These are phyloP conservation scores for Camelina neglecta DNA, from an alignment of 345 rosid species.

Conservation along the genomic window DNA sequence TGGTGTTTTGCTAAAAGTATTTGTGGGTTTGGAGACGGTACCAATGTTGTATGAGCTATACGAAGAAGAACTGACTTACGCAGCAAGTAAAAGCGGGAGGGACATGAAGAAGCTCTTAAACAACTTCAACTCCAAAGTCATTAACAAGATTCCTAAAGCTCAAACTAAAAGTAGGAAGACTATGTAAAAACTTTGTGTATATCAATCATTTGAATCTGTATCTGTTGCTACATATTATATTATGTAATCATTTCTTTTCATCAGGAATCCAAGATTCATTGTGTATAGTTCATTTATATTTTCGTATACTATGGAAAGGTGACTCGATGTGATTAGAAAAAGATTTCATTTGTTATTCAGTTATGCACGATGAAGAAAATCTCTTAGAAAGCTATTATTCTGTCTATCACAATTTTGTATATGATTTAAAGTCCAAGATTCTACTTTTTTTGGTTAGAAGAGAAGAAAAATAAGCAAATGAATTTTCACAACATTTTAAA, in stretches of 20 bases:
- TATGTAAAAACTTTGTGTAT: slow-evolving; percentile 33
- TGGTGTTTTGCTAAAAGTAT: slow-evolving; percentile 42
- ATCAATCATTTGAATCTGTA: slow-evolving; percentile 14
- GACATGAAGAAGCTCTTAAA: slow-evolving; percentile 42
- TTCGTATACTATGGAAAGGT: background rate
- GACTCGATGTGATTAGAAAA: background rate
- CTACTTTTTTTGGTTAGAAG: background rate
- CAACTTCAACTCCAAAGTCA: slow-evolving; percentile 50
- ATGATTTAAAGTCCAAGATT: background rate
- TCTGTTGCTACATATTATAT: background rate
- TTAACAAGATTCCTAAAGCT: slow-evolving; percentile 59
- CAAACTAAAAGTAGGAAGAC: slow-evolving; percentile 39
- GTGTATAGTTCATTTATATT: background rate
- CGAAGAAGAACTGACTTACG: slow-evolving; percentile 48
- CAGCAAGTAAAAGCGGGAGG: slow-evolving; percentile 49
- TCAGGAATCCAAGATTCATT: slow-evolving; percentile 7
- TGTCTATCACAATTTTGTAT: background rate
- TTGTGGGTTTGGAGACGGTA: slow-evolving; percentile 49
- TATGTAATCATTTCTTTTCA: slow-evolving; percentile 7
- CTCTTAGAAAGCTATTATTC: background rate
- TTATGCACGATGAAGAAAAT: background rate
- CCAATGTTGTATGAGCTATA: slow-evolving; percentile 53
- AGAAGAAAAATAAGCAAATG: background rate
- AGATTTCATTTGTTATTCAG: background rate
- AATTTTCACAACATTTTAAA: background rate